Percentiles rank a stretch among this genome's conserved stretches.
Conservation (phyloP, 192 early-diverging fungal genomes). For the Gamsiella multidivaricata region DNA sequence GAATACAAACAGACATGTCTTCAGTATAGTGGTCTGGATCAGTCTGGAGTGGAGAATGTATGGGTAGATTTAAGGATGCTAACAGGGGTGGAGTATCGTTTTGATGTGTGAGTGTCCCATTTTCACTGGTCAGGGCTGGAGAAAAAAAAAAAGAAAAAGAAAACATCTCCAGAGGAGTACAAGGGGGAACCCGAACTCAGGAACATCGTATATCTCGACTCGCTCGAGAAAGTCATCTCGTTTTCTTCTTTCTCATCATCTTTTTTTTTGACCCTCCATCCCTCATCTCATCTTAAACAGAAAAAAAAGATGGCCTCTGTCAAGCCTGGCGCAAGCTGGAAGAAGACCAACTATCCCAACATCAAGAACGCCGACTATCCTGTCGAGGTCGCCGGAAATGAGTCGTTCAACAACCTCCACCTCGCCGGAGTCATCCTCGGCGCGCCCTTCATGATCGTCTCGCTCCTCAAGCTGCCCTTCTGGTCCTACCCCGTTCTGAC, state of each 20-base stretch:
- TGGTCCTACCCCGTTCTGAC: constrained; percentile 70
- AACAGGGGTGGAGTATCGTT: too few relatives aligned
- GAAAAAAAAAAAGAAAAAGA: too few relatives aligned
- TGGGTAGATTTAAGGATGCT: too few relatives aligned
- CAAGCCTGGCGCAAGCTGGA: constrained; percentile 56
- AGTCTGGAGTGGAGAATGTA: too few relatives aligned
- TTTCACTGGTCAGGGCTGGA: too few relatives aligned
- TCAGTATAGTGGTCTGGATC: too few relatives aligned
- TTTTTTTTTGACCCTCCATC: neutral
- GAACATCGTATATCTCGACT: too few relatives aligned
- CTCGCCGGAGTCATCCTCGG: constrained; percentile 70
- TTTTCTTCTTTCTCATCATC: constrained; percentile 11
- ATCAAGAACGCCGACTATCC: constrained; percentile 70
- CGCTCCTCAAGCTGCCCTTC: constrained; percentile 72
- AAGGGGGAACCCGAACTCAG: too few relatives aligned
- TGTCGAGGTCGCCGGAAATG: constrained; percentile 88
- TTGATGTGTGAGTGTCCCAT: too few relatives aligned
- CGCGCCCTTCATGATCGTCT: constrained; percentile 73
- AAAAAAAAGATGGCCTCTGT: constrained; percentile 50
- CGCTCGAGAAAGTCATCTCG: too few relatives aligned
- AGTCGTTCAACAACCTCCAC: constrained; percentile 80
- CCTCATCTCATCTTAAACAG: neutral
- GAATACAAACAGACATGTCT: too few relatives aligned
- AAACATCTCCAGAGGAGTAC: too few relatives aligned
- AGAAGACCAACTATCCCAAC: constrained; percentile 62